Conservation (phyloP, 192 early-diverging fungal genomes). For the Dimargaris xerosporica region DNA sequence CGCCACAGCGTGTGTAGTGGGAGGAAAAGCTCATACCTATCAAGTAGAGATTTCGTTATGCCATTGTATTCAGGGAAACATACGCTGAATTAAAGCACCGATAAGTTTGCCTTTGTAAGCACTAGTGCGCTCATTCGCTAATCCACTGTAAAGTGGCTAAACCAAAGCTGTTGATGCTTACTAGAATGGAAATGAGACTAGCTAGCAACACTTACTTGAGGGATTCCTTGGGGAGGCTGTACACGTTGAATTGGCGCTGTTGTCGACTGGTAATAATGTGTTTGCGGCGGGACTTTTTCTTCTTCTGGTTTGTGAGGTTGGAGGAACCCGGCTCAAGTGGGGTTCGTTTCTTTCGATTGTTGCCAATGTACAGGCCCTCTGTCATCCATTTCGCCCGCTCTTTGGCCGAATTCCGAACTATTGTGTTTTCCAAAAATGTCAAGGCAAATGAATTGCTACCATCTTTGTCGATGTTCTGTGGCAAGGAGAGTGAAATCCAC, state of each 20-base stretch:
- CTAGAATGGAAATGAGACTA: neutral
- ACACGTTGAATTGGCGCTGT: slow-evolving; percentile 37
- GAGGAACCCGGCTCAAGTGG: neutral
- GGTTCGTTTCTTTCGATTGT: neutral
- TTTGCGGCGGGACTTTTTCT: neutral
- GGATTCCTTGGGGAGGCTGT: slow-evolving; percentile 43
- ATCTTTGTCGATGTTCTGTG: no score
- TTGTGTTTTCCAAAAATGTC: no score
- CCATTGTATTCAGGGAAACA: neutral
- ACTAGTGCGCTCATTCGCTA: slow-evolving; percentile 3
- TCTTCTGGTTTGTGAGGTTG: neutral
- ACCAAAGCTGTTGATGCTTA: neutral
- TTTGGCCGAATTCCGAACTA: no score
- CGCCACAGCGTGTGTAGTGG: slow-evolving; percentile 66
- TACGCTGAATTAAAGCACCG: neutral
- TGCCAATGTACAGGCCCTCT: no score
- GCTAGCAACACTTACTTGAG: slow-evolving; percentile 19
- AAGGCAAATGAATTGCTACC: no score
- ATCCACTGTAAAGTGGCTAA: neutral
- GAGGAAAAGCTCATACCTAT: slow-evolving; percentile 43
- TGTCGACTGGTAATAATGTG: slow-evolving; percentile 12
- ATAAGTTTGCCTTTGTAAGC: neutral
- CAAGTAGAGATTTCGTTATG: neutral
- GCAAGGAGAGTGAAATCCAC: no score
- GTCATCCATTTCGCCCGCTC: no score